Conservation (phyloP, 257 asterid species). For the Nicotiana benthamiana region DNA sequence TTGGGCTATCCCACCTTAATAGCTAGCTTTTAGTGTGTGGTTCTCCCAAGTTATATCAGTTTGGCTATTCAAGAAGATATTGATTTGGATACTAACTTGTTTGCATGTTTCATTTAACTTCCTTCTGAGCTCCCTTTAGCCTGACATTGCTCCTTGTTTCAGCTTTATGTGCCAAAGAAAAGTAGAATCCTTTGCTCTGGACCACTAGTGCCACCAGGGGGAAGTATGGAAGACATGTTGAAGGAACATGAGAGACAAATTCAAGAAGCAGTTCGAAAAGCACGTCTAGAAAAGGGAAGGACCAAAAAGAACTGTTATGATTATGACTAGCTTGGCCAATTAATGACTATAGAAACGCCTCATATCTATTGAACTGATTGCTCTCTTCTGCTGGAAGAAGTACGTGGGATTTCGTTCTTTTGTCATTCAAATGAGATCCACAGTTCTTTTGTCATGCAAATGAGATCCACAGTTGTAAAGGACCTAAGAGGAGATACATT, state of each 20-base stretch:
- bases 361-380: constrained; percentile 2
- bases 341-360: neutral
- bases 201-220: constrained; percentile 48
- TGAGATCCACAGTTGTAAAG: neutral
- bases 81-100: neutral
- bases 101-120: neutral
- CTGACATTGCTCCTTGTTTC: neutral
- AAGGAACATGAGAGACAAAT: constrained; percentile 53
- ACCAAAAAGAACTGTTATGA: constrained; percentile 20
- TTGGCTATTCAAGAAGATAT: neutral
- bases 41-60: too few relatives aligned
- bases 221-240: constrained; percentile 55
- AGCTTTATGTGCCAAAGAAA: constrained; percentile 34
- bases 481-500: neutral
- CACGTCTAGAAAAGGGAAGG: constrained; percentile 33
- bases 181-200: constrained; percentile 48
- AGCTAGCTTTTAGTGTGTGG: too few relatives aligned
- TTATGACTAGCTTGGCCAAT: neutral
- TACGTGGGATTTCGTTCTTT: neutral
- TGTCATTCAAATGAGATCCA: constrained; percentile 1
- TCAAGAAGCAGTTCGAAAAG: constrained; percentile 48
- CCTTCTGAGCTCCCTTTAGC: neutral
- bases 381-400: neutral
- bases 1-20: too few relatives aligned
- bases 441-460: constrained; percentile 2